Base-by-base conservation (phyloP, 371 early-diverging fungal genomes). In the Mortierella sp. region DNA sequence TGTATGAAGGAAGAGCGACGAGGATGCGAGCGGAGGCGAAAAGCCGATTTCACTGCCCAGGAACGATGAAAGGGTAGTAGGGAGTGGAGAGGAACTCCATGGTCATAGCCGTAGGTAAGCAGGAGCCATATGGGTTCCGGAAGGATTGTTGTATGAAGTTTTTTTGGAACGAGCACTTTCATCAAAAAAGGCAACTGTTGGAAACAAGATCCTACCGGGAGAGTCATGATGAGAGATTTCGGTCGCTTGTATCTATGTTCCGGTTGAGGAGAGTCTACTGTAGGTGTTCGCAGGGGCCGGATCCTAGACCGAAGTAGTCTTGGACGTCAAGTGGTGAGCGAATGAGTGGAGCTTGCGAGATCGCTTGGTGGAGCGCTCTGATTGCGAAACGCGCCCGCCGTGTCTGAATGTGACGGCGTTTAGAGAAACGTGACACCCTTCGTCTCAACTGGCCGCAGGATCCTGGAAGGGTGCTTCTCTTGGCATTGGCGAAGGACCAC, bases 91-190 rank as follows among this genome's bases (percentile, higher is more conserved):
- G 50, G 38, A 43, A 13, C 34, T 48, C 61, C 58, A 34, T 57
- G 54, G 27, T 16, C 34, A n/a, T 28, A 39, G 52, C 27, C 39
- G 67, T 72, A 50, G 41, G 38, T 55, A 60, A 50, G 47, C 48
- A 19, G 54, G 57, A 64, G 27, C 73, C 64, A 67, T 67, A 58
- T 61, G 65, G 64, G 50, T 48, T 59, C 27, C 54, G n/a, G 12
- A 14, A 28, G 26, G 63, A 48, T 45, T 24, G 34, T 55, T 71
- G 65, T 64, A 70, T 70, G 70, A 70, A 70, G 58, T 53, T 64
- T 71, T 63, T 42, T 56, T 30, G 39, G 42, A 42, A 23, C 14
- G 12, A 23, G 21, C 49, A 23, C 12, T 24, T 54, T 60, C 14
- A 60, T 51, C 47, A 49, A 45, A 41, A 60, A 31, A 34, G n/a